phyloP scores from a whole-genome alignment of 768 basidiomycete species.

The Agaricus bisporus region DNA sequence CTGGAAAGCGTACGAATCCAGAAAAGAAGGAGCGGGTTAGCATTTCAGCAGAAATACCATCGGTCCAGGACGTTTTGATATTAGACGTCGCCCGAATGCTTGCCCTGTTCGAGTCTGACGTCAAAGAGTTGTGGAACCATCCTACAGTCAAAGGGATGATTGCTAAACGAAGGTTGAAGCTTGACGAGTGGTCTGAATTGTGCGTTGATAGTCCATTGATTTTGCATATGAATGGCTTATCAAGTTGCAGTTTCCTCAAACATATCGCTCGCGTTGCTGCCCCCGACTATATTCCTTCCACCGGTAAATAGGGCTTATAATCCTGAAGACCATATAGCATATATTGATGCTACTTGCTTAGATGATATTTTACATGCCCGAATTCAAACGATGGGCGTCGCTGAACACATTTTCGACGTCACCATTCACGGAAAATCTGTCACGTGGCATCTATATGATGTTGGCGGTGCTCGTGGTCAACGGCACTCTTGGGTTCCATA shows the following conservation, averaged over 20 bases:
- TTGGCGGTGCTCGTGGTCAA: conserved; percentile 67
- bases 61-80: conserved; percentile 47
- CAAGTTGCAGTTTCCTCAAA: conserved; percentile 55
- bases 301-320: conserved; percentile 36
- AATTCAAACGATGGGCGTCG: conserved; percentile 85
- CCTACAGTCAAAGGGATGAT: conserved; percentile 66
- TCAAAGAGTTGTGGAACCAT: conserved; percentile 68
- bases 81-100: conserved; percentile 59
- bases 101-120: conserved; percentile 52
- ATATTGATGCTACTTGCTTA: conserved; percentile 26
- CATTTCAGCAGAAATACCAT: conserved; percentile 25
- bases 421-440: conserved; percentile 73
- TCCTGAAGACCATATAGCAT: conserved; percentile 16
- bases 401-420: conserved; percentile 80
- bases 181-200: conserved; percentile 90
- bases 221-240: conserved; percentile 4
- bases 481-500: conserved; percentile 77
- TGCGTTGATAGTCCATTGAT: conserved; percentile 31
- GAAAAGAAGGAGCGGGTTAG: conserved; percentile 27
- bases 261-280: conserved; percentile 69
- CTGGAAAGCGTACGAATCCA: conserved; percentile 25
- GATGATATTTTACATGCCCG: conserved; percentile 89
- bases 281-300: conserved; percentile 66
- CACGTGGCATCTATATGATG: conserved; percentile 69
- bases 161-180: conserved; percentile 58